Conservation (phyloP, 202 grass and related monocot genomes). For the Dendrocalamus latiflorus region DNA sequence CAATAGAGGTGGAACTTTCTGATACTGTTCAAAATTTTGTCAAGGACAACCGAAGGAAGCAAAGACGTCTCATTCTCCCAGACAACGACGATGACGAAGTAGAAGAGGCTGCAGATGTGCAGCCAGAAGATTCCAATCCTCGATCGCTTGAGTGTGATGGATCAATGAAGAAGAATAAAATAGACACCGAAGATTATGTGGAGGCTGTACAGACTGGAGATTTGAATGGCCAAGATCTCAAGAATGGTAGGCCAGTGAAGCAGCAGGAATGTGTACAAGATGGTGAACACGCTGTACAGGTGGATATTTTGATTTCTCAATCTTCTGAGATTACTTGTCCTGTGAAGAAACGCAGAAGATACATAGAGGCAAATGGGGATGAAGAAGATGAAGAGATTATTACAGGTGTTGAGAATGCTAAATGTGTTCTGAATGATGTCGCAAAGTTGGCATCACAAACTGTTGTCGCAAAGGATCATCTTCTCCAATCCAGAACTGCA, state of each 20-base stretch:
- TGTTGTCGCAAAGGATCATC: background rate
- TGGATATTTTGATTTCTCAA: background rate
- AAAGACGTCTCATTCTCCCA: slow-evolving; percentile 12
- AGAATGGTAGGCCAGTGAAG: background rate
- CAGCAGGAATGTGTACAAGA: background rate
- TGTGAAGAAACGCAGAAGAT: slow-evolving; percentile 28
- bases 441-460: background rate
- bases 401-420: background rate
- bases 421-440: background rate
- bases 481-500: background rate
- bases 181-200: background rate
- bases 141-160: background rate
- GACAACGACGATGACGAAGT: background rate
- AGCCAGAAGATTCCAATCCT: background rate
- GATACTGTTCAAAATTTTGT: background rate
- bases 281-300: background rate
- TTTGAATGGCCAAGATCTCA: background rate
- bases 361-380: slow-evolving; percentile 14
- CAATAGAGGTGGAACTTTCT: background rate
- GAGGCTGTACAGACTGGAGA: background rate
- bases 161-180: slow-evolving; percentile 11
- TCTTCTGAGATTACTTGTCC: background rate
- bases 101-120: background rate
- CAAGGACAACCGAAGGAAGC: background rate
- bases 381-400: slow-evolving; percentile 20